Evolutionary conservation across 2,329 filamentous ascomycete species (phyloP), one percentile per base, ranked within the genome.

Genomic region (Laburnicola sp.): DNA sequence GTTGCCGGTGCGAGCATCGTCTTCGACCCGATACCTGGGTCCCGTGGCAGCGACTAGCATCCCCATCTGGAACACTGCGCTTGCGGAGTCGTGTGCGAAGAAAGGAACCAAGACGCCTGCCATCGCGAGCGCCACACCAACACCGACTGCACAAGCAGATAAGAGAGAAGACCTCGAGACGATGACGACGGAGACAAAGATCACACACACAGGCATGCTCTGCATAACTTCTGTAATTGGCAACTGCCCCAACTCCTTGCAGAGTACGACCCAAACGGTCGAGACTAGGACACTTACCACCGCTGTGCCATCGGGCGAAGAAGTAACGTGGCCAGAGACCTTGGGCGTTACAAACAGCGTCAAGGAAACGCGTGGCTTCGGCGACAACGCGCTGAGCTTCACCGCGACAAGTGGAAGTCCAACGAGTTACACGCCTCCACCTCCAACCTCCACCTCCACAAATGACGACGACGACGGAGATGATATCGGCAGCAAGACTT

Each of bases 11-110:
- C 80, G 0, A 79, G 78, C 0, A 58, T 84, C 0, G 74, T 67
- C 2, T 43, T 83, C 3, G 68, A 65, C 1, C 59, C 0, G 58
- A 76, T 10, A 78, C 75, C 0, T 85, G 79, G 82, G 81, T 0
- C 80, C 80, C 0, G 63, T 72, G 0, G 75, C 79, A 0, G 62
- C 68, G 16, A 80, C 76, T 0, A 74, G 76, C 8, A 73, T 78
- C 2, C 78, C 81, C 0, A 71, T 85, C 35, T 84, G 75, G 57
- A 82, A 77, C 57, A 84, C 81, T 0, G 80, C 77, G 0, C 57
- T 84, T 0, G 71, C 72, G 0, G 69, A 75, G 25, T 66, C 66
- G 2, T 83, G 80, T 57, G 75, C 73, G 0, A 56, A 66, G 2
- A 60, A 63, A 3, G 63, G 48, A 4, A 55, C 47, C 6, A 42